Conservation (phyloP, 345 rosid species). For the Reutealis trisperma region DNA sequence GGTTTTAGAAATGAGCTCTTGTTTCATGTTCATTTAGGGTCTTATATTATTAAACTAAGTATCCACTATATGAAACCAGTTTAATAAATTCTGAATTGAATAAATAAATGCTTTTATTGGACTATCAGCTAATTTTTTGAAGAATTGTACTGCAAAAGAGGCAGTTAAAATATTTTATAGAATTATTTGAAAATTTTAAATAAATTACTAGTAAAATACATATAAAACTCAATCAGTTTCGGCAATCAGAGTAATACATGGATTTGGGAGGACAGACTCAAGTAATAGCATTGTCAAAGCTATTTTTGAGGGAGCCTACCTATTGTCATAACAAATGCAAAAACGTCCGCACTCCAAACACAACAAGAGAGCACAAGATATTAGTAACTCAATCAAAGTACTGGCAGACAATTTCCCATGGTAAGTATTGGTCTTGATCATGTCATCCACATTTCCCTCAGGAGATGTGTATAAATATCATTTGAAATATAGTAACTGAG, state of each 20-base stretch:
- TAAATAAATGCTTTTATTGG: background rate
- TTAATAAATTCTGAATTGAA: too few species aligned
- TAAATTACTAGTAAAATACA: too few species aligned
- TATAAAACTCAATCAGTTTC: too few species aligned
- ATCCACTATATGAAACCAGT: background rate
- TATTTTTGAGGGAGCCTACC: too few species aligned
- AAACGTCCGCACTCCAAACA: background rate
- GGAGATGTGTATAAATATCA: background rate
- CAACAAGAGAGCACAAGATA: background rate
- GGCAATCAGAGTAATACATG: too few species aligned
- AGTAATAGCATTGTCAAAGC: too few species aligned
- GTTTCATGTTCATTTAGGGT: background rate
- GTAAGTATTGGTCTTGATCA: background rate
- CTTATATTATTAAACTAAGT: too few species aligned
- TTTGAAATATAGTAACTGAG: constrained; percentile 1
- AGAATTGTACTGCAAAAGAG: background rate
- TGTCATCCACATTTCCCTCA: background rate
- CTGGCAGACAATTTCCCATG: background rate
- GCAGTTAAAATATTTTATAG: background rate
- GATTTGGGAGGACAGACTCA: too few species aligned
- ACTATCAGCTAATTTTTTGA: background rate
- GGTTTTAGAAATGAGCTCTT: background rate
- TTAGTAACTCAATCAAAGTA: background rate
- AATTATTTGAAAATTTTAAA: too few species aligned
- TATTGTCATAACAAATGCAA: background rate